Evolutionary conservation across 768 basidiomycete genomes (phyloP), one percentile per base, ranked within the genome.

Genomic region (Psilocybe tampanensis): DNA sequence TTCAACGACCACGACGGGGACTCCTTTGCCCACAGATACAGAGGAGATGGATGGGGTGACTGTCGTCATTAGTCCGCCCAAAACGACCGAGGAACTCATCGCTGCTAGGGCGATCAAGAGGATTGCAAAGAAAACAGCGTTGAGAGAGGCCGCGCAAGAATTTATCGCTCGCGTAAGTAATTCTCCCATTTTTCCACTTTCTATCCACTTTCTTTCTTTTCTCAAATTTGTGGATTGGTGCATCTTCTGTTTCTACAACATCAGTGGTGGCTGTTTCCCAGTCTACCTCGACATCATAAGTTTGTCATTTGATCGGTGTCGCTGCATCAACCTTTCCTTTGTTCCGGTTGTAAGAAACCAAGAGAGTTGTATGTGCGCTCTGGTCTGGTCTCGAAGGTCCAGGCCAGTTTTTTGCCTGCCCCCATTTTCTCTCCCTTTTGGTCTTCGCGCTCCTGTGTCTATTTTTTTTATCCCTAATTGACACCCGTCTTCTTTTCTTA

Each of bases 21-120:
- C 24, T 2, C 19, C 26, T 9, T 18, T 26, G 32, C n/a, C 26
- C 17, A 23, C n/a, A 32, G 29, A 48, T 13, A 9, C 23, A 24
- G 22, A 23, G 21, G 43, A 18, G 13, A 15, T 3, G 24, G 45
- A 48, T 18, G 47, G 18, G 17, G 58, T 61, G 18, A 53, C 54
- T 13, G 60, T 61, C 15, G 58, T 64, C 1, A 32, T 64, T 2
- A 60, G 60, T 21, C 45, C 54, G 32, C 60, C 63, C 45, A 64
- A 61, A 44, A 60, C 55, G 7, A 64, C 57, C 33, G 62, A 64
- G 47, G 66, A 66, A 48, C 45, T 65, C 17, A 61, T 67, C 17
- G 62, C 66, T 21, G 63, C 63, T 23, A 61, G 68, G 13, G 61
- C 65, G 9, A 39, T 57, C 32, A 69, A 69, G 42, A 63, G 68